Base-by-base conservation (phyloP, 1,284 basidiomycete species). In the Rhodotorula sp. region DNA sequence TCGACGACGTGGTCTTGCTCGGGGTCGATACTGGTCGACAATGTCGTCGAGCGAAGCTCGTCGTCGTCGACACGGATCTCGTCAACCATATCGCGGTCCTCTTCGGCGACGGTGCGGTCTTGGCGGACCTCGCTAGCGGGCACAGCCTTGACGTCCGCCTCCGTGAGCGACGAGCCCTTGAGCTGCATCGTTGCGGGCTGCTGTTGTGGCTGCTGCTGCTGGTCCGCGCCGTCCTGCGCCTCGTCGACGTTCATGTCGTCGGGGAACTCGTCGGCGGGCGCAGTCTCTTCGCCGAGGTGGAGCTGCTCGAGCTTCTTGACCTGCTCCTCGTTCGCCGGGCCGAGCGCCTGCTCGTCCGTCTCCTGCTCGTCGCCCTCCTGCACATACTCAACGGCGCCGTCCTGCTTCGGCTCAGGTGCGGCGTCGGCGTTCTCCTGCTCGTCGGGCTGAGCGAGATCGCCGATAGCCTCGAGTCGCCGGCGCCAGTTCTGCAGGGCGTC, bases 321-420 rank as follows among this genome's bases (percentile, higher is more conserved):
- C 79, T 94, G 88, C 76, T 95, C 92, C 59, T 91, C 88, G 17
- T 87, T 87, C 1, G 94, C 91, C 2, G 91, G 88, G 9, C 94
- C 96, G 17, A 98, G 86, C 1, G 94, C 93, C 81, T 98, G 93
- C 86, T 91, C 90, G 64, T 91, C 88, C 60, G 90, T 85, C 68
- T 89, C 88, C 19, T 84, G 84, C 72, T 91, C 89, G 46, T 88
- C 87, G 60, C 84, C 84, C 13, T 91, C 88, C 27, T 86, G 87
- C n/a, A 92, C 84, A 81, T 97, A 95, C 80, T 97, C 92, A 27
- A 97, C 84, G 62, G 86, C 85, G 50, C 77, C 76, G 7, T 78
- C 77, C 13, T 78, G 76, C 61, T 79, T 60, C 9, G 49, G 4
- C 77, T 89, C 88, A 1, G 86, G 83, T 4, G 85, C 82, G 17